These are phyloP conservation scores for Corinectria fuckeliana DNA, from an alignment of 2,329 filamentous ascomycete species.

Conservation along the genomic window DNA sequence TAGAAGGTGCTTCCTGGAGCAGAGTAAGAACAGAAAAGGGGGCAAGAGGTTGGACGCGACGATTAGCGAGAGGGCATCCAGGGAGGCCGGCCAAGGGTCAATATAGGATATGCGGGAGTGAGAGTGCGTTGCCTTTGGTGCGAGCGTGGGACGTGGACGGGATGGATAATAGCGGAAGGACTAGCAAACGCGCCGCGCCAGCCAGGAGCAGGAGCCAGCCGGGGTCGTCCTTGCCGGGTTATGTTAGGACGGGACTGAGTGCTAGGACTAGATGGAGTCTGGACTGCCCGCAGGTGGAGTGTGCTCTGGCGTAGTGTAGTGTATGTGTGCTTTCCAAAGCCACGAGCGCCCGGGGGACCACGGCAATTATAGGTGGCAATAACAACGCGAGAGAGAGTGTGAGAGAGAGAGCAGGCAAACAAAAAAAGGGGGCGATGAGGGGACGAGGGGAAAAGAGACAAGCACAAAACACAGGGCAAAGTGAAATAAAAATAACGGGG, in stretches of 20 bases:
- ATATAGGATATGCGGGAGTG: not conserved
- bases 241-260: too few relatives aligned
- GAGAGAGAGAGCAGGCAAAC: too few relatives aligned
- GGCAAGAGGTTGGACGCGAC: constrained; percentile 22
- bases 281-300: too few relatives aligned
- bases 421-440: not conserved
- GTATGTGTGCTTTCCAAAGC: not conserved
- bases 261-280: too few relatives aligned
- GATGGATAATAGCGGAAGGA: not conserved
- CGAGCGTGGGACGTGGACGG: constrained; percentile 11
- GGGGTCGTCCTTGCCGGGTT: too few relatives aligned
- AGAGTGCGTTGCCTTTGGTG: constrained; percentile 1
- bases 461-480: too few relatives aligned
- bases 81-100: not conserved
- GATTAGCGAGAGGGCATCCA: constrained; percentile 23
- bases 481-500: not conserved
- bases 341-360: not conserved
- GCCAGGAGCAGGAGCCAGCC: not conserved
- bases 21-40: not conserved
- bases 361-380: not conserved
- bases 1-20: not conserved
- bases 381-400: not conserved
- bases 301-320: too few relatives aligned
- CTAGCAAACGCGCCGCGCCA: constrained; percentile 16
- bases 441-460: not conserved